phyloP scores from a whole-genome alignment of 225 moss, liverwort and hornwort genomes.

The Pseudisothecium myosuroides region DNA sequence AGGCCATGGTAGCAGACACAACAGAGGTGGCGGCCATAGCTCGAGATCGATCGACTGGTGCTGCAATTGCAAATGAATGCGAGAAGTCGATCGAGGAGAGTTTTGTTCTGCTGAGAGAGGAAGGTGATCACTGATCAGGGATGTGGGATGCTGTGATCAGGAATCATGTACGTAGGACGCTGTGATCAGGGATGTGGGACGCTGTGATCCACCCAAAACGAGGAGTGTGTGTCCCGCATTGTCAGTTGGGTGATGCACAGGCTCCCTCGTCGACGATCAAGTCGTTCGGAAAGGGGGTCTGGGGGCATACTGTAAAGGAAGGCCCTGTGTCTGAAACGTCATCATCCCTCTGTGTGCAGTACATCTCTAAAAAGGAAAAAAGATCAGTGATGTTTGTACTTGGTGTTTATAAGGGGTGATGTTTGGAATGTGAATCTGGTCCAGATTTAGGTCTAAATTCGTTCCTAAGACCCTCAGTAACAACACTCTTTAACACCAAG shows the following conservation, averaged over 20 bases:
- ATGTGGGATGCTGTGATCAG: conserved; percentile 6
- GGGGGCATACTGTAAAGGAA: neutral
- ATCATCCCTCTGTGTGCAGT: neutral
- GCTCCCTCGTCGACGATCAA: neutral
- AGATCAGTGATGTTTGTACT: too few species aligned
- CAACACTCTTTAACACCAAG: too few species aligned
- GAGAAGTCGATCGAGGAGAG: neutral
- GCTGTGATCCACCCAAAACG: neutral
- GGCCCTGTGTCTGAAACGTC: neutral
- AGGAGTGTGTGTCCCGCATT: neutral
- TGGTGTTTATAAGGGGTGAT: too few species aligned
- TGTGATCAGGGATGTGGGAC: conserved; percentile 1
- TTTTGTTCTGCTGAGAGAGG: neutral
- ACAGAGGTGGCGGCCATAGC: conserved; percentile 36
- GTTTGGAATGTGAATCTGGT: too few species aligned
- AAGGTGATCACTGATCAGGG: neutral
- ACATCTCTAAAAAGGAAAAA: too few species aligned
- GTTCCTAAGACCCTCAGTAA: too few species aligned
- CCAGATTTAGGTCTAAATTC: too few species aligned
- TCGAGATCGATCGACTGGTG: neutral
- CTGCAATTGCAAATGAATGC: neutral
- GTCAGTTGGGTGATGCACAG: neutral
- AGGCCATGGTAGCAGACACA: conserved; percentile 3
- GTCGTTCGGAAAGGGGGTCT: neutral
- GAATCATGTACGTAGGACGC: too few species aligned